Percentiles rank a stretch among this genome's conserved stretches.
Evolutionary conservation across 306 rosid genomes (phyloP).

Genomic region (Dalbergia oliveri): DNA sequence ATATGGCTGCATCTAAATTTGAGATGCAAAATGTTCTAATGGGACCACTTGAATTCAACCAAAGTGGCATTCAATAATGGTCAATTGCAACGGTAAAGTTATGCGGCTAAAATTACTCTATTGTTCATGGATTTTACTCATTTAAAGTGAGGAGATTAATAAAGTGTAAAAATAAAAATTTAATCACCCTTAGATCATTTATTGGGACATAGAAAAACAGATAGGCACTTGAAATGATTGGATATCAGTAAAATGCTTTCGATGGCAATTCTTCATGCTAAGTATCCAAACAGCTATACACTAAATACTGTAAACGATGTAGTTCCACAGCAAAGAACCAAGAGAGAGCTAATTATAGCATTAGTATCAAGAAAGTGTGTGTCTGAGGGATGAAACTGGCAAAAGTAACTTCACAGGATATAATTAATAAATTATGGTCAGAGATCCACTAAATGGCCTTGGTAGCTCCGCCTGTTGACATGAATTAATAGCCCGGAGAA

Average conservation of each 20-base stretch:
- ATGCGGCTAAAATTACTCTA: neutral
- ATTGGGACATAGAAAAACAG: neutral
- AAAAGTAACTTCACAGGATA: conserved; percentile 46
- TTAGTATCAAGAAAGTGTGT: conserved; percentile 34
- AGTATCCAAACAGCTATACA: conserved; percentile 46
- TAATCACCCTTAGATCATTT: no score
- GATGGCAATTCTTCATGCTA: conserved; percentile 32
- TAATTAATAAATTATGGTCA: conserved; percentile 31
- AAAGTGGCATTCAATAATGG: neutral
- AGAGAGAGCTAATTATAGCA: conserved; percentile 37
- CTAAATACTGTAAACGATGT: conserved; percentile 9
- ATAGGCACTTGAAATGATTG: neutral
- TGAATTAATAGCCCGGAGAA: conserved; percentile 40
- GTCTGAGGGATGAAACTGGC: conserved; percentile 45
- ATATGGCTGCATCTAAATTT: neutral
- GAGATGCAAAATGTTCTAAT: neutral
- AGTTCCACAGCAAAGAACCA: conserved; percentile 22
- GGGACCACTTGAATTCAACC: neutral
- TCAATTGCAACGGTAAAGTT: neutral
- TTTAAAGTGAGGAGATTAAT: no score
- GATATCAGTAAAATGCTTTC: conserved; percentile 14
- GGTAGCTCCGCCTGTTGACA: conserved; percentile 43
- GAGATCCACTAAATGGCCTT: conserved; percentile 44
- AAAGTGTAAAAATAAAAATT: no score
- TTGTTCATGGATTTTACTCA: no score